A percentile compares a stretch with the other conserved stretches of the same genome.
These are phyloP conservation scores for Microthyrium microscopicum DNA, from an alignment of 2,329 filamentous ascomycete species.

Conservation along the genomic window DNA sequence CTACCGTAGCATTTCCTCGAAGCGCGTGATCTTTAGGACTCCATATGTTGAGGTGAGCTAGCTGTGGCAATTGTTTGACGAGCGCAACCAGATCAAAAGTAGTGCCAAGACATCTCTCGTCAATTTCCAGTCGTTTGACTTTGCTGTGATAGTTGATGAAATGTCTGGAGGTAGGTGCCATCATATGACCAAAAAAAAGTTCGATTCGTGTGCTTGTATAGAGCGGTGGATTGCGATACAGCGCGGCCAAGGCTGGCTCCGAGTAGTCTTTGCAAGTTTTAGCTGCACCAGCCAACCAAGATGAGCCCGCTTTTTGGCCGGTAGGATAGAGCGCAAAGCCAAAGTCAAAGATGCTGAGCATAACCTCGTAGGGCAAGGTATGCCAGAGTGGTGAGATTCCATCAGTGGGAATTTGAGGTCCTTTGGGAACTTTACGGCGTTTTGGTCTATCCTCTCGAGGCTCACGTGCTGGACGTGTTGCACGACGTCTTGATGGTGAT, in stretches of 20 bases:
- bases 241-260: conserved; percentile 55
- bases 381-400: no score
- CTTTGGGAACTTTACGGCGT: no score
- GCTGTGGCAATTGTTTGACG: conserved; percentile 45
- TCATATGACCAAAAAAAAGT: conserved; percentile 36
- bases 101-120: conserved; percentile 39
- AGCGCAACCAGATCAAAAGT: conserved; percentile 41
- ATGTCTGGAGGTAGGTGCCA: conserved; percentile 21
- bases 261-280: conserved; percentile 44
- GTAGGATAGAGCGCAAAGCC: conserved; percentile 40
- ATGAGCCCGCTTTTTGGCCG: conserved; percentile 22
- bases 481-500: no score
- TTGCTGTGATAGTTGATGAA: conserved; percentile 49
- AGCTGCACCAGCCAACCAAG: conserved; percentile 51
- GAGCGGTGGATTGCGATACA: conserved; percentile 56
- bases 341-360: conserved; percentile 52
- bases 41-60: conserved; percentile 55
- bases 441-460: no score
- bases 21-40: conserved; percentile 42
- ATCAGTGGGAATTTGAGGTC: no score
- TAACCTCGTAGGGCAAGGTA: conserved; percentile 49
- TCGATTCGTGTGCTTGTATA: conserved; percentile 33
- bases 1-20: conserved; percentile 38
- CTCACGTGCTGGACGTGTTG: no score
- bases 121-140: conserved; percentile 51